phyloP scores from a whole-genome alignment of 352 stramenopile genomes.

The Phytopythium aichiense region DNA sequence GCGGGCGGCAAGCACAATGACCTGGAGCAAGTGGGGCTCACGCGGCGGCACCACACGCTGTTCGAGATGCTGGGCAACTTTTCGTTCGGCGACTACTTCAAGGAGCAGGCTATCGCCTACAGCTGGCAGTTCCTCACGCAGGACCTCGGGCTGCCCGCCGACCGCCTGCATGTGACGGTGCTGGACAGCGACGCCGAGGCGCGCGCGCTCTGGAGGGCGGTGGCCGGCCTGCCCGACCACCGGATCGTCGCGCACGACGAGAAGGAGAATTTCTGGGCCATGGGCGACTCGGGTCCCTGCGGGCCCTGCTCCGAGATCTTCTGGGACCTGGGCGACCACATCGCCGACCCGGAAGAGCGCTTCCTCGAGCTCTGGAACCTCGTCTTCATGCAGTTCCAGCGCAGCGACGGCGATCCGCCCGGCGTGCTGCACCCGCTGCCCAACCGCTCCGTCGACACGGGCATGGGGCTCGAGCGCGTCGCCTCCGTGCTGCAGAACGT shows the following conservation, averaged over 20 bases:
- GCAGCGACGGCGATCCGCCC: constrained; percentile 59
- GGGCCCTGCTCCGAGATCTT: constrained; percentile 95
- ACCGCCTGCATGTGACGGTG: constrained; percentile 65
- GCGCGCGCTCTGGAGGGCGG: constrained; percentile 46
- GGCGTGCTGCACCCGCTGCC: constrained; percentile 82
- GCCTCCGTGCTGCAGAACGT: constrained; percentile 94
- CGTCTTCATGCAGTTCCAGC: constrained; percentile 98
- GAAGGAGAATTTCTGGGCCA: constrained; percentile 97
- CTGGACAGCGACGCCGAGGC: constrained; percentile 62
- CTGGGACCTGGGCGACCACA: constrained; percentile 87
- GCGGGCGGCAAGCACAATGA: constrained; percentile 98
- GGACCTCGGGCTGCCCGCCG: constrained; percentile 60
- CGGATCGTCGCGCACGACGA: constrained; percentile 69
- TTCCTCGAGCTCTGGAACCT: constrained; percentile 97
- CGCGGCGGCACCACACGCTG: constrained; percentile 97
- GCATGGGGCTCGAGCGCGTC: constrained; percentile 96
- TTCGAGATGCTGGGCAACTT: constrained; percentile 99
- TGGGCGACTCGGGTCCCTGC: constrained; percentile 93
- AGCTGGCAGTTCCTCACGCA: constrained; percentile 94
- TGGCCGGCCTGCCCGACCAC: constrained; percentile 43
- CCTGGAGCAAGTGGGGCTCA: constrained; percentile 96
- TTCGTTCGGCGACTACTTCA: constrained; percentile 98
- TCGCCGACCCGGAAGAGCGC: constrained; percentile 74
- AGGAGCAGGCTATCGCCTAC: constrained; percentile 93
- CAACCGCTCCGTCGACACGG: constrained; percentile 94